Conservation (phyloP, 345 rosid genomes). For the Melaleuca alternifolia region DNA sequence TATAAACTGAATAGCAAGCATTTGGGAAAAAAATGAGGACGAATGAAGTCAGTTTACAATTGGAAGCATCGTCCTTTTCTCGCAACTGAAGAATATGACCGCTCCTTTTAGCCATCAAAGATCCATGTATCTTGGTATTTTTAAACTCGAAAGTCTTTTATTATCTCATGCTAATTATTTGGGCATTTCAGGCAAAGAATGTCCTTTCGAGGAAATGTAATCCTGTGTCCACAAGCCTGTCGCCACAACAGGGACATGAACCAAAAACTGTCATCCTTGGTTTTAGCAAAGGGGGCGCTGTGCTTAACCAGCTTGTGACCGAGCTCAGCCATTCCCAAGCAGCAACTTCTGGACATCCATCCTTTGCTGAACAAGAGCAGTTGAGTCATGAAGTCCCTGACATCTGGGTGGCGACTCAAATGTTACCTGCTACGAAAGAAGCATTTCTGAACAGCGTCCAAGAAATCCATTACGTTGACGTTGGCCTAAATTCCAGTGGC, state of each 20-base stretch:
- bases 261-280: conserved; percentile 62
- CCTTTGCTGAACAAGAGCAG: conserved; percentile 2
- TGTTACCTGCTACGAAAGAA: conserved; percentile 39
- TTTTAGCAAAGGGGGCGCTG: conserved; percentile 88
- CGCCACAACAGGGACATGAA: conserved; percentile 2
- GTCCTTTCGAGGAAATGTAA: conserved; percentile 16
- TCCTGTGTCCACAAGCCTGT: not conserved
- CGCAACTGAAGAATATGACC: not conserved
- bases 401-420: conserved; percentile 5
- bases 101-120: not conserved
- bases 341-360: not conserved
- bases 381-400: not conserved
- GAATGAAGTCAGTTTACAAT: not conserved
- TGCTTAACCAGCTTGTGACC: conserved; percentile 64
- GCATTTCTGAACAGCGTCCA: conserved; percentile 44
- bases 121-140: not conserved
- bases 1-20: not conserved
- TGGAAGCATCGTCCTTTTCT: not conserved
- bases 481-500: conserved; percentile 62
- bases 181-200: conserved; percentile 26
- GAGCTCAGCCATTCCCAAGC: conserved; percentile 41
- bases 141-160: not conserved
- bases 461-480: conserved; percentile 74
- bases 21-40: not conserved
- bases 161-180: not conserved